Base-by-base conservation (phyloP, 73 alveolate species). In the Paraurostyla sp. region DNA sequence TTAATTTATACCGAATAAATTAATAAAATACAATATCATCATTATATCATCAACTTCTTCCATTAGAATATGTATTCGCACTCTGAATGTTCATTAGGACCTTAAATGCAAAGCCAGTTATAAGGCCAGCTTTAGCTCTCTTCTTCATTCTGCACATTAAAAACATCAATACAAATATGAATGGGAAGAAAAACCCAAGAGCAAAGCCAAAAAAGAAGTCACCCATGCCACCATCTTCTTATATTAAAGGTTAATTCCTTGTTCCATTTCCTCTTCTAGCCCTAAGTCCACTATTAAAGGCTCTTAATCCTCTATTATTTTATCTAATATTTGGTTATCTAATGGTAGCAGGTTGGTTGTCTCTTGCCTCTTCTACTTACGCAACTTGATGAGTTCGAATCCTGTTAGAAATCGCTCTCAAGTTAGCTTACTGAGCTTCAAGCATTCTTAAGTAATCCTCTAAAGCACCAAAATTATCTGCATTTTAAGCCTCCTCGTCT, bases 141-240 rank as follows among this genome's bases (percentile, higher is more conserved):
- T 60, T 60, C 49, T 60, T 60, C 3, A 50, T 60, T 32, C 78
- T 60, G 25, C 78, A 60, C n/a, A 60, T 13, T 6, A 60, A 7
- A 9, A 60, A 6, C 78, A 60, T 60, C 9, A 60, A 7, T 6
- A 60, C 50, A 27, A 60, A 60, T 3, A 33, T 25, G 3, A 60
- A 33, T 13, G 78, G 78, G 50, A 60, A 60, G 25, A 60, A 29
- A 60, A 60, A 60, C 27, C 78, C 78, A 33, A 60, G 78, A 7
- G 32, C 22, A 30, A 60, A 60, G 22, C 78, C 78, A 45, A 45
- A 60, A 9, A 33, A 3, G 25, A 60, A 60, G 32, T 60, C 78
- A 2, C 16, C 25, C 9, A 45, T 29, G 7, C 23, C 32, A 29
- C 78, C 78, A 27, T 60, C 78, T 27, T 60, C n/a, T n/a, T n/a